phyloP scores from a whole-genome alignment of 805 yeast species.

The Teunomyces funiuensis region DNA sequence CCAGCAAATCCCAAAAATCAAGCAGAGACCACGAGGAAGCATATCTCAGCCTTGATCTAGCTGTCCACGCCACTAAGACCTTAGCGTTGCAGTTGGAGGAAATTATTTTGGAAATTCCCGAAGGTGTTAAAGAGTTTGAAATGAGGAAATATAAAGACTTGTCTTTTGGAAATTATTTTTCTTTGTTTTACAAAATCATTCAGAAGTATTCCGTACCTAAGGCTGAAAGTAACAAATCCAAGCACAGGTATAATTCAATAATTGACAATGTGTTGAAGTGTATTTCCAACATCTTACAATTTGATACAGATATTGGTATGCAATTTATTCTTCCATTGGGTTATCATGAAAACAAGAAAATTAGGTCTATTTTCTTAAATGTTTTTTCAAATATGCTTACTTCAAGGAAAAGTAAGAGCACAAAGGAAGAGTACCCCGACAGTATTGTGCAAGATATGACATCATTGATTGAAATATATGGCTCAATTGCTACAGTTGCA shows the following conservation, averaged over 20 bases:
- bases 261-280: slow-evolving; percentile 65
- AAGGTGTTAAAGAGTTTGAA: slow-evolving; percentile 53
- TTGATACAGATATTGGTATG: slow-evolving; percentile 77
- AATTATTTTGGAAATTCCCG: slow-evolving; percentile 60
- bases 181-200: slow-evolving; percentile 53
- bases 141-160: slow-evolving; percentile 55
- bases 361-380: slow-evolving; percentile 70
- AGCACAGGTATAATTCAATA: slow-evolving; percentile 56
- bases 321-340: slow-evolving; percentile 77
- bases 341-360: slow-evolving; percentile 62
- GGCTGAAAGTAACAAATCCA: slow-evolving; percentile 23
- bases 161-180: slow-evolving; percentile 68
- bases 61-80: slow-evolving; percentile 61
- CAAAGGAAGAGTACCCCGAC: slow-evolving; percentile 29
- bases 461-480: slow-evolving; percentile 42
- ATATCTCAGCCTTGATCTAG: slow-evolving; percentile 55
- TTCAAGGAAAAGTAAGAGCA: slow-evolving; percentile 27
- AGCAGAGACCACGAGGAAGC: slow-evolving; percentile 37
- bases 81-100: slow-evolving; percentile 54
- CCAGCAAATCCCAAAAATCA: slow-evolving; percentile 14
- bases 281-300: slow-evolving; percentile 64
- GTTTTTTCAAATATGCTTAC: slow-evolving; percentile 69
- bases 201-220: slow-evolving; percentile 42
- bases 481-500: slow-evolving; percentile 59
- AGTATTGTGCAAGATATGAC: slow-evolving; percentile 25